Conservation (phyloP, 345 rosid species). For the Jatropha curcas region DNA sequence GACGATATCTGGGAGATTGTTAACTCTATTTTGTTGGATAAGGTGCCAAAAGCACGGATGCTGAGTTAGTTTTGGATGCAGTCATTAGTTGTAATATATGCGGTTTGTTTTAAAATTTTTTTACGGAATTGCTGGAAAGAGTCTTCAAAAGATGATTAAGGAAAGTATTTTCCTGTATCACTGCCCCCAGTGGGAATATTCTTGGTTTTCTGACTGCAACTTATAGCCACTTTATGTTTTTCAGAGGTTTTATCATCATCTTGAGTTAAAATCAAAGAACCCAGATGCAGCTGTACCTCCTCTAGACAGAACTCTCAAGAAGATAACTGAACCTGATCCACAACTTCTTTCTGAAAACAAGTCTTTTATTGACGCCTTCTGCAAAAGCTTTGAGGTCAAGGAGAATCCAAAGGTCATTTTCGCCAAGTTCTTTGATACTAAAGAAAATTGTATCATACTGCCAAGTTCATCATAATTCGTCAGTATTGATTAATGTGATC, state of each 20-base stretch:
- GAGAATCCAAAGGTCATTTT: conserved; percentile 70
- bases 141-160: neutral
- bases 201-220: conserved; percentile 19
- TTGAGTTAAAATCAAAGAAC: conserved; percentile 75
- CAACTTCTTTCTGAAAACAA: conserved; percentile 54
- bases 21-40: neutral
- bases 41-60: neutral
- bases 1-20: neutral
- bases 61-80: neutral
- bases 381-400: conserved; percentile 63
- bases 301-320: conserved; percentile 69
- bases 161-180: neutral
- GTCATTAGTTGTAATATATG: neutral
- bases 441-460: conserved; percentile 4
- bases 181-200: neutral
- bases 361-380: conserved; percentile 47
- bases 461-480: conserved; percentile 2
- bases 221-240: conserved; percentile 27
- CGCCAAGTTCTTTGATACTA: neutral
- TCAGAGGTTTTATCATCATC: conserved; percentile 73
- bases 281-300: conserved; percentile 78
- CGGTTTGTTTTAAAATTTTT: neutral
- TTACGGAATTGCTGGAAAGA: neutral
- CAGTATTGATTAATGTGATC: neutral
- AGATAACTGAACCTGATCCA: conserved; percentile 62